A percentile compares a stretch with the other conserved stretches of the same genome.
These are phyloP conservation scores for Amaranthus palmeri DNA, from an alignment of 148 eudicot genomes.

Conservation along the genomic window DNA sequence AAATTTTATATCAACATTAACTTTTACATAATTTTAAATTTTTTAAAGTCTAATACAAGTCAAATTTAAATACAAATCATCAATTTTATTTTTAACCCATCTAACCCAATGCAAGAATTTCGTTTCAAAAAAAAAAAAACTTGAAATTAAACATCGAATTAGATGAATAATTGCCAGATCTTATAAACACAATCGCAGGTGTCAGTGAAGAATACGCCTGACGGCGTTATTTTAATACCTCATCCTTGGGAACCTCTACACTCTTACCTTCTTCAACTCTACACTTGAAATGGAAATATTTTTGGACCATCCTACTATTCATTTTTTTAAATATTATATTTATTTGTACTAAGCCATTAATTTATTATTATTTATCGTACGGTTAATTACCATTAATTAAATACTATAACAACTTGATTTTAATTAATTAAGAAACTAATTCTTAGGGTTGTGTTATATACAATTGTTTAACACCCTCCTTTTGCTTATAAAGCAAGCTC, in stretches of 20 bases:
- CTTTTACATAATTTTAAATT: no score
- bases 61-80: no score
- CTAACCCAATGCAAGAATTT: no score
- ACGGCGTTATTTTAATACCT: slow-evolving; percentile 35
- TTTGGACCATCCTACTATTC: background rate
- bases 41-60: no score
- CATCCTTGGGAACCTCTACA: background rate
- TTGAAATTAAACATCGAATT: no score
- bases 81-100: no score
- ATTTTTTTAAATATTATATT: slow-evolving; percentile 6
- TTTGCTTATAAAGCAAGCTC: slow-evolving; percentile 33
- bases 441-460: slow-evolving; percentile 6
- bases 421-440: background rate
- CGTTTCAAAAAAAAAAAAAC: no score
- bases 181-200: slow-evolving; percentile 33
- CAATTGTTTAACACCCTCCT: background rate
- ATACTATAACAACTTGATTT: slow-evolving; percentile 13
- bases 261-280: slow-evolving; percentile 16
- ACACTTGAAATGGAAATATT: slow-evolving; percentile 12
- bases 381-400: background rate
- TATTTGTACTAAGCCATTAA: background rate
- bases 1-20: no score
- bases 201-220: slow-evolving; percentile 46
- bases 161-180: background rate
- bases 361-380: slow-evolving; percentile 9